phyloP scores from a whole-genome alignment of 2,329 filamentous ascomycete genomes.

The Verticillium zaregamsianum region DNA sequence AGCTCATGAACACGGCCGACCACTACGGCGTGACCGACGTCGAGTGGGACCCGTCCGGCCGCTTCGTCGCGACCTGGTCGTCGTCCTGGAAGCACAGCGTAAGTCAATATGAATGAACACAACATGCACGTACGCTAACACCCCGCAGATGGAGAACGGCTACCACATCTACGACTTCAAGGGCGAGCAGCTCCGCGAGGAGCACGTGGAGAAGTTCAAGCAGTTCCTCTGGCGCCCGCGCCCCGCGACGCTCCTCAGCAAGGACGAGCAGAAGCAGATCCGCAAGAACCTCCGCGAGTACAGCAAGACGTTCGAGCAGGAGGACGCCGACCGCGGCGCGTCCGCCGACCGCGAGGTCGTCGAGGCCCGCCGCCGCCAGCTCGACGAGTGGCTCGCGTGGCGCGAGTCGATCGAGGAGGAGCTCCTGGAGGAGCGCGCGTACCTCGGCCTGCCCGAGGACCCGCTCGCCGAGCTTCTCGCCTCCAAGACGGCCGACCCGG shows the following conservation, averaged over 20 bases:
- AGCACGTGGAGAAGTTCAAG: constrained; percentile 95
- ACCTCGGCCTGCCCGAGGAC: constrained; percentile 61
- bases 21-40: constrained; percentile 98
- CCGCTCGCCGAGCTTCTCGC: constrained; percentile 59
- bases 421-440: constrained; percentile 65
- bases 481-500: constrained; percentile 48
- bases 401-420: constrained; percentile 69
- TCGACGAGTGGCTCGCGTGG: constrained; percentile 90
- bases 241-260: constrained; percentile 82
- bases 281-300: constrained; percentile 99
- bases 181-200: constrained; percentile 83
- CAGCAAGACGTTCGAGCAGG: constrained; percentile 89
- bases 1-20: constrained; percentile 88
- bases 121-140: background rate
- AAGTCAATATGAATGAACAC: constrained; percentile 37
- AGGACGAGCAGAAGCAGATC: constrained; percentile 96
- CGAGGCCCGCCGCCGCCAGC: constrained; percentile 74
- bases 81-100: constrained; percentile 95
- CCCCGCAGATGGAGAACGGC: constrained; percentile 90
- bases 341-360: constrained; percentile 93
- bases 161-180: constrained; percentile 98
- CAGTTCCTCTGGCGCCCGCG: constrained; percentile 94
- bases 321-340: constrained; percentile 88
- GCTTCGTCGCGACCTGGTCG: constrained; percentile 90
- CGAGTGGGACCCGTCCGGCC: constrained; percentile 95